These are phyloP conservation scores for Corrigiola litoralis DNA, from an alignment of 179 eudicot species.

Conservation along the genomic window DNA sequence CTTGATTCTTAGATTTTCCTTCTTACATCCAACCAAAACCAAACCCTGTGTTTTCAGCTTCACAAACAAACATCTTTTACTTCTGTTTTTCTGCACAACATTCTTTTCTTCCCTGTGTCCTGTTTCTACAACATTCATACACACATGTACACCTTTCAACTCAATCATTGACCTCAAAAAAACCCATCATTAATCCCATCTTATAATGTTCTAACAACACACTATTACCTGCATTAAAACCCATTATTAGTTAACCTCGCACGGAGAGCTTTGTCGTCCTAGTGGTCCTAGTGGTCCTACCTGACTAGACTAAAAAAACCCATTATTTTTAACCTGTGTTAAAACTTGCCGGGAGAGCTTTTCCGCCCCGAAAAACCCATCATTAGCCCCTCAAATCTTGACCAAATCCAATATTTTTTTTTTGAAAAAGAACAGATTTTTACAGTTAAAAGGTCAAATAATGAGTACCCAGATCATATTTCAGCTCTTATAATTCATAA, in stretches of 20 bases:
- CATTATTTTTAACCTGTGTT: no score
- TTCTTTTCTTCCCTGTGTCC: not conserved
- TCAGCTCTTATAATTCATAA: not conserved
- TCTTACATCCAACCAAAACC: not conserved
- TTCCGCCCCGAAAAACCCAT: conserved; percentile 24
- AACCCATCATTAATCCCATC: not conserved
- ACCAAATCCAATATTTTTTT: no score
- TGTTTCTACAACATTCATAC: conserved; percentile 8
- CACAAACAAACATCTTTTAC: not conserved
- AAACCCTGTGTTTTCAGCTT: not conserved
- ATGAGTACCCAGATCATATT: conserved; percentile 23
- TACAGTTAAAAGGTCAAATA: conserved; percentile 4
- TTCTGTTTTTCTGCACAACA: not conserved
- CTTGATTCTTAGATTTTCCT: not conserved
- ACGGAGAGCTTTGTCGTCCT: no score
- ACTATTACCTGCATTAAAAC: no score
- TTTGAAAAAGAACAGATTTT: no score
- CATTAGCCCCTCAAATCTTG: not conserved
- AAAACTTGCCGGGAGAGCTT: no score
- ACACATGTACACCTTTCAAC: no score
- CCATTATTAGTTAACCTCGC: no score
- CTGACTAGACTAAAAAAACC: no score
- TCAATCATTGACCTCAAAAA: not conserved
- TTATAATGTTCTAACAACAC: no score
- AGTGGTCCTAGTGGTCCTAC: no score